These are phyloP conservation scores for Globisporangium splendens DNA, from an alignment of 352 stramenopile genomes.

Conservation along the genomic window DNA sequence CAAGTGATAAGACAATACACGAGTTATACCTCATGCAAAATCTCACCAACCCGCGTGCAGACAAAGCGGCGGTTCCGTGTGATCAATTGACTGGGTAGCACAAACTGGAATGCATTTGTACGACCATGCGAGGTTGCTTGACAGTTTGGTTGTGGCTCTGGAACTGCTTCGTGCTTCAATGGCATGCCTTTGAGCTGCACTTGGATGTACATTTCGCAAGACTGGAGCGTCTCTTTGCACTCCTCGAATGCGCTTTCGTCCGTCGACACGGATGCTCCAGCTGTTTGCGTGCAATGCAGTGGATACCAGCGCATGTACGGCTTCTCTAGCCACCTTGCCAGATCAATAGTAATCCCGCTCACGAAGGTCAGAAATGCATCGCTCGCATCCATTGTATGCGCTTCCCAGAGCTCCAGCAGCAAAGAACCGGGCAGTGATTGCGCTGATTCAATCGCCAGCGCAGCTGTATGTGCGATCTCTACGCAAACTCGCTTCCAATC, in stretches of 20 bases:
- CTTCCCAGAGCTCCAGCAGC: not conserved
- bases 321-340: not conserved
- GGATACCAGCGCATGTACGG: constrained; percentile 11
- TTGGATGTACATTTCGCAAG: constrained; percentile 2
- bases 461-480: not conserved
- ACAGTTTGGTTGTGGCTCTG: not conserved
- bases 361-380: not conserved
- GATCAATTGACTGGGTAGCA: constrained; percentile 7
- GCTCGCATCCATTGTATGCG: not conserved
- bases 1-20: too few species aligned
- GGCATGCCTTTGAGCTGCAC: not conserved
- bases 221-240: not conserved
- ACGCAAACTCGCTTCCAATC: not conserved
- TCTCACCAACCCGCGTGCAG: constrained; percentile 12
- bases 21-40: constrained; percentile 11
- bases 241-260: constrained; percentile 7
- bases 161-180: not conserved
- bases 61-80: constrained; percentile 9
- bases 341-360: not conserved
- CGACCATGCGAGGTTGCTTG: not conserved
- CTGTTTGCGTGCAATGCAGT: not conserved
- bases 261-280: not conserved
- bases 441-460: not conserved
- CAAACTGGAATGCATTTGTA: constrained; percentile 9
- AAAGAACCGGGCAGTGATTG: not conserved